Percentiles rank a stretch among this genome's conserved stretches.
phyloP scores from a whole-genome alignment of 345 rosid species.

The Luvunga scandens region DNA sequence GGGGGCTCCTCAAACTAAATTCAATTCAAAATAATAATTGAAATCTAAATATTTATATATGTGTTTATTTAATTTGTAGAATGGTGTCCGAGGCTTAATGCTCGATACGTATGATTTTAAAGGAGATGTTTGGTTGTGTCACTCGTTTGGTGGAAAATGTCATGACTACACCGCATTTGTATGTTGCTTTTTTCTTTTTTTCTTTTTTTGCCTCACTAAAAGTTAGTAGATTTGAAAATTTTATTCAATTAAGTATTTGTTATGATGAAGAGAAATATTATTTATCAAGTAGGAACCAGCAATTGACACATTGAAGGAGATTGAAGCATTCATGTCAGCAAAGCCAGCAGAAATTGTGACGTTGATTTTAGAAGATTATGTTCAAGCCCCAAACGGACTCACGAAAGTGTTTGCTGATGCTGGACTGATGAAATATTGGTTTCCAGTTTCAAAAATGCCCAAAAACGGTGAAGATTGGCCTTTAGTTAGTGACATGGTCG shows the following conservation, averaged over 20 bases:
- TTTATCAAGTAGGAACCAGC: slow-evolving; percentile 48
- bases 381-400: slow-evolving; percentile 46
- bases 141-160: slow-evolving; percentile 60
- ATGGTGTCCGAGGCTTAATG: slow-evolving; percentile 68
- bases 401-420: slow-evolving; percentile 51
- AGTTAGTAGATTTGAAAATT: no score
- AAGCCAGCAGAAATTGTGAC: slow-evolving; percentile 56
- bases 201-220: no score
- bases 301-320: slow-evolving; percentile 47
- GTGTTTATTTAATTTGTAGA: slow-evolving; percentile 23
- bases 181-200: background rate
- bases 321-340: slow-evolving; percentile 59
- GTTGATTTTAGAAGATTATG: slow-evolving; percentile 68
- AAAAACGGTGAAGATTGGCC: slow-evolving; percentile 65
- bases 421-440: slow-evolving; percentile 67
- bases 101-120: slow-evolving; percentile 67
- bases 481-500: slow-evolving; percentile 58
- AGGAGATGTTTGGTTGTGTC: slow-evolving; percentile 71
- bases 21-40: background rate
- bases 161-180: slow-evolving; percentile 65
- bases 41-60: background rate
- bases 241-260: background rate
- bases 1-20: no score
- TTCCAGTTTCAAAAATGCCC: slow-evolving; percentile 57
- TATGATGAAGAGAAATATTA: background rate